Evolutionary conservation across 2,329 filamentous ascomycete species (phyloP).

Genomic region (Penicillium digitatum): DNA sequence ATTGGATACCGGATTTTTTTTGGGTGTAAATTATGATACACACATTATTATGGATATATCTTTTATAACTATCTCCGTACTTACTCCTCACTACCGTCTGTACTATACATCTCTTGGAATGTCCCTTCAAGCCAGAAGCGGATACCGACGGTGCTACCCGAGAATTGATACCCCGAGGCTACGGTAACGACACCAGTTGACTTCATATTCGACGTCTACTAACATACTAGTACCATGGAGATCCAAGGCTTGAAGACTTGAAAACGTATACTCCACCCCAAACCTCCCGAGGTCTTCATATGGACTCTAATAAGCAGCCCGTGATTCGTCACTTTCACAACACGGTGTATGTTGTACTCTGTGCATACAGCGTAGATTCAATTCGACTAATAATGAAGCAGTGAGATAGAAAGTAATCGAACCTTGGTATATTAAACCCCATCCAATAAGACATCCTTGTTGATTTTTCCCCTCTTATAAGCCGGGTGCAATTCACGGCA

Average conservation of each 20-base stretch:
- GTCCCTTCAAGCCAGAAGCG: too few relatives aligned
- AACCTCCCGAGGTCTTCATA: too few relatives aligned
- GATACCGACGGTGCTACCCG: slow-evolving; percentile 26
- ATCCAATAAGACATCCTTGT: neutral
- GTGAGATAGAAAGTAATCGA: neutral
- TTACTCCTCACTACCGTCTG: too few relatives aligned
- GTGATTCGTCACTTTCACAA: slow-evolving; percentile 22
- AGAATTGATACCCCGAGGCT: slow-evolving; percentile 24
- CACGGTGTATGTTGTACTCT: neutral
- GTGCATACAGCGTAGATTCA: neutral
- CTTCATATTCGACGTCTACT: too few relatives aligned
- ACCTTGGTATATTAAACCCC: neutral
- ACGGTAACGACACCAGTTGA: too few relatives aligned
- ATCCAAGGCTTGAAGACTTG: neutral
- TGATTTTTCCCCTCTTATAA: neutral
- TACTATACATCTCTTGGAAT: too few relatives aligned
- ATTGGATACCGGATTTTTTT: slow-evolving; percentile 13
- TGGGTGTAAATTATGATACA: slow-evolving; percentile 7
- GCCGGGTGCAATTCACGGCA: slow-evolving; percentile 14
- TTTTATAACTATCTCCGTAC: too few relatives aligned
- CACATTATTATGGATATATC: neutral
- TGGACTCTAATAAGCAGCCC: slow-evolving; percentile 23
- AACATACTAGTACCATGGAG: neutral
- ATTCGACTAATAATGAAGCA: neutral
- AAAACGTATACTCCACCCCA: neutral